Conservation (phyloP, 2,329 filamentous ascomycete genomes). For the Aspergillus fumigatiaffinis region DNA sequence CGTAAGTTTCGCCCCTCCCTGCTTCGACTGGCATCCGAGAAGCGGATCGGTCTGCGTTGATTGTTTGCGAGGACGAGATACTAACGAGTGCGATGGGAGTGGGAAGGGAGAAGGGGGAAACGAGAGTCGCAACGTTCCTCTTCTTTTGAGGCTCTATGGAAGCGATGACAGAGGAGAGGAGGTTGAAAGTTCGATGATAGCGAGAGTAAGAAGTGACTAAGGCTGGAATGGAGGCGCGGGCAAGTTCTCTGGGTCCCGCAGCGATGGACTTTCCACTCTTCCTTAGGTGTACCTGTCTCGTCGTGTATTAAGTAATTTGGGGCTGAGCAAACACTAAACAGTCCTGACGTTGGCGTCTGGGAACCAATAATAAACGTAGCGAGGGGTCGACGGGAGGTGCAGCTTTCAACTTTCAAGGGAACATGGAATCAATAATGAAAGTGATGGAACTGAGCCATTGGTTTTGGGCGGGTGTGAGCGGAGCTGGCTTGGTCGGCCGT, state of each 20-base stretch:
- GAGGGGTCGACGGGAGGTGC: background rate
- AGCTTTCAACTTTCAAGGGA: background rate
- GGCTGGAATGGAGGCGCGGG: conserved; percentile 9
- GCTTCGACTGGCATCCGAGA: background rate
- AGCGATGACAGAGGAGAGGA: conserved; percentile 7
- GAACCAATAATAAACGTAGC: background rate
- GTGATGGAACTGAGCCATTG: background rate
- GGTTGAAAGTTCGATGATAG: conserved; percentile 13
- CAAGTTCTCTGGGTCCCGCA: conserved; percentile 3
- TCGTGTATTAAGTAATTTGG: background rate
- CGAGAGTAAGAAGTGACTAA: conserved; percentile 9
- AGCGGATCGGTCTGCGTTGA: background rate
- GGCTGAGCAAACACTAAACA: background rate
- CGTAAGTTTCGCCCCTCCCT: conserved; percentile 45
- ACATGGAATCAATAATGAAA: background rate
- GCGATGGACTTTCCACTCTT: background rate
- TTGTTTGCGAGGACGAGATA: conserved; percentile 11
- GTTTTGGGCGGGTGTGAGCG: background rate
- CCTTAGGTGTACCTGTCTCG: background rate
- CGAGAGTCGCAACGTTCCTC: background rate
- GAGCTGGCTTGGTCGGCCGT: background rate
- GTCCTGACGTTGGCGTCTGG: background rate
- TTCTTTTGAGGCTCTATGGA: background rate
- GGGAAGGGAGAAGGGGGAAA: background rate
- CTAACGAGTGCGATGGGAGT: conserved; percentile 14